Evolutionary conservation across 768 basidiomycete species (phyloP).

Genomic region (Termitomyces sp.): DNA sequence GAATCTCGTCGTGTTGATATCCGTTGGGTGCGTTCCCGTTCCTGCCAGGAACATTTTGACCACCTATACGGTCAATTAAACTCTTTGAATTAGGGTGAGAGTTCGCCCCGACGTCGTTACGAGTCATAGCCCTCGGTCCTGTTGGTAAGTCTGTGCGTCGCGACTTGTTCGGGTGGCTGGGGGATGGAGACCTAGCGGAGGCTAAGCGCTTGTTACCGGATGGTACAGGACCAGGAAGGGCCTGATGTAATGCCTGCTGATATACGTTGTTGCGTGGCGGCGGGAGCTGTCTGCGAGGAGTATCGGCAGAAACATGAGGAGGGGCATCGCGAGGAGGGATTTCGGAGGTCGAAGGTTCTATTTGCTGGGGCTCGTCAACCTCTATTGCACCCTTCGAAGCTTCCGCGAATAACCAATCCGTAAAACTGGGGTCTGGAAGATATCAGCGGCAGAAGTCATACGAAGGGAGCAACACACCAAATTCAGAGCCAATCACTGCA

Average conservation of each 20-base stretch:
- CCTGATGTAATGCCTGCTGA: slow-evolving; percentile 70
- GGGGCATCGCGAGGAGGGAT: slow-evolving; percentile 25
- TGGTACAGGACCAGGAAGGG: slow-evolving; percentile 41
- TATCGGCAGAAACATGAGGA: slow-evolving; percentile 28
- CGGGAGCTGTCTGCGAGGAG: slow-evolving; percentile 38
- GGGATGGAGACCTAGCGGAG: slow-evolving; percentile 64
- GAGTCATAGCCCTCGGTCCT: slow-evolving; percentile 80
- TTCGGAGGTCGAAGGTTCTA: slow-evolving; percentile 29
- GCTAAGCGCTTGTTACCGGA: slow-evolving; percentile 59
- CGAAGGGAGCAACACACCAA: slow-evolving; percentile 41
- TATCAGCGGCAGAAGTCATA: slow-evolving; percentile 14
- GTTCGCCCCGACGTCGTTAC: slow-evolving; percentile 26
- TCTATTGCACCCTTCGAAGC: slow-evolving; percentile 66
- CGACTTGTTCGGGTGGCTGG: slow-evolving; percentile 60
- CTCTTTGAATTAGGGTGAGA: slow-evolving; percentile 43
- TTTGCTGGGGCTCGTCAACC: slow-evolving; percentile 33
- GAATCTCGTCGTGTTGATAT: slow-evolving; percentile 60
- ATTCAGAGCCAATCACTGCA: slow-evolving; percentile 73
- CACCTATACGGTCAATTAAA: slow-evolving; percentile 79
- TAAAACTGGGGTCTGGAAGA: slow-evolving; percentile 67
- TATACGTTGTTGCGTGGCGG: slow-evolving; percentile 56
- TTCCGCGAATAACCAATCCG: slow-evolving; percentile 83
- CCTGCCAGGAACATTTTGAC: slow-evolving; percentile 33
- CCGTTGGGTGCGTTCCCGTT: slow-evolving; percentile 28
- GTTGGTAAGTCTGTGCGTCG: slow-evolving; percentile 75